Base-by-base conservation (phyloP, 2,329 filamentous ascomycete genomes). In the Colletotrichum caudatum region DNA sequence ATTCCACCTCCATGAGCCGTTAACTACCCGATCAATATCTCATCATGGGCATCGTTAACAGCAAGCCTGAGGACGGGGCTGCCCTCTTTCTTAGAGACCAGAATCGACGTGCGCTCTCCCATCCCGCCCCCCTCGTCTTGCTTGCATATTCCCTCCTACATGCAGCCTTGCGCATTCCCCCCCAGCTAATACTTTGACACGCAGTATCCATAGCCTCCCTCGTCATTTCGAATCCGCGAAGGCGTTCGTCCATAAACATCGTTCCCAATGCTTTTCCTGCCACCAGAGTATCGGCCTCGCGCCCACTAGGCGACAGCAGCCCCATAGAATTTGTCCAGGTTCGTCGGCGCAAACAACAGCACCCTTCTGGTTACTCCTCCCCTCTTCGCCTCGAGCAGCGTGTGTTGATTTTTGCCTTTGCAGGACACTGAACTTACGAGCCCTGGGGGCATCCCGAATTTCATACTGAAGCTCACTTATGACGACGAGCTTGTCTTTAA, bases 311-410 rank as follows among this genome's bases (percentile, higher is more conserved):
- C 76, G 95, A 99, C 79, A 89, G 90, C 73, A 86, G 87, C 66
- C 91, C 93, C 9, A 86, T 98, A 75, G 95, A 98, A 84, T 99
- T 94, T 83, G 89, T 99, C 54, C 95, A 97, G 90, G 95, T 97
- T 85, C 74, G 84, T 81, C 72, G 72, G 76, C 75, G 61, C 74
- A 72, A 75, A 73, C 74, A 54, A 20, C 20, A 33, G 63, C 59
- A 65, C 69, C 62, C 46, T 50, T 16, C 9, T 54, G 29, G 20
- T 3, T 3, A 29, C 16, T 23, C 46, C 12, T 44, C 35, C 23
- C 61, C 46, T 68, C 11, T 26, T 50, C 51, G 12, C n/a, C 37
- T 48, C 41, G 33, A 16, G 35, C 53, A 35, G 57, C 33, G 50
- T 37, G 44, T 51, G 63, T 68, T 74, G 62, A 73, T 61, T 37